phyloP scores from a whole-genome alignment of 441 rosid genomes.

The Adansonia grandidieri region DNA sequence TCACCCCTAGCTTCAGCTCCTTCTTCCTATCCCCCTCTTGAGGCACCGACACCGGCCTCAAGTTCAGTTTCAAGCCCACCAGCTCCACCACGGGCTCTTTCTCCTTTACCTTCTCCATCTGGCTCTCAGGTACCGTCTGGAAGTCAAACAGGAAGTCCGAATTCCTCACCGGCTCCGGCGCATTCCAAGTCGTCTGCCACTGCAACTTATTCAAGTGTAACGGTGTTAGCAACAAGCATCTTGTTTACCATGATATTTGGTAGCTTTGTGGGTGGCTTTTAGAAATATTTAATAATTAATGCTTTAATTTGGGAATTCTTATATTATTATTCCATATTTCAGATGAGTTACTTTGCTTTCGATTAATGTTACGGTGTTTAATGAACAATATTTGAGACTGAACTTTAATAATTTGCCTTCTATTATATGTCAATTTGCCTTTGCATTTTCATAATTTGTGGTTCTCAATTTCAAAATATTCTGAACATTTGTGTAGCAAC shows the following conservation, averaged over 20 bases:
- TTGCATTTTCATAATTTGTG: background rate
- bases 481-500: background rate
- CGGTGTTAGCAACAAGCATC: background rate
- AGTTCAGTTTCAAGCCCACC: too few relatives aligned
- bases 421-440: too few relatives aligned
- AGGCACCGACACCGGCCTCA: too few relatives aligned
- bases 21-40: too few relatives aligned
- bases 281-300: background rate
- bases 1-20: too few relatives aligned
- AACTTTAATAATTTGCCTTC: background rate
- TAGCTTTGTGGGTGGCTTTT: background rate
- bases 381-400: background rate
- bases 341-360: background rate
- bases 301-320: background rate
- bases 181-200: constrained; percentile 27
- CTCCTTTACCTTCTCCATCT: background rate
- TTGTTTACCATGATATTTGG: background rate
- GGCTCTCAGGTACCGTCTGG: background rate
- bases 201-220: constrained; percentile 16
- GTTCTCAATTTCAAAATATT: background rate
- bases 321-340: background rate
- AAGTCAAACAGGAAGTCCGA: constrained; percentile 7
- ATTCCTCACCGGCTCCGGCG: constrained; percentile 22
- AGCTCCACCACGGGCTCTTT: too few relatives aligned
- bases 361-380: background rate